phyloP scores from a whole-genome alignment of 331 rosid species.

The Rosa hybrid region DNA sequence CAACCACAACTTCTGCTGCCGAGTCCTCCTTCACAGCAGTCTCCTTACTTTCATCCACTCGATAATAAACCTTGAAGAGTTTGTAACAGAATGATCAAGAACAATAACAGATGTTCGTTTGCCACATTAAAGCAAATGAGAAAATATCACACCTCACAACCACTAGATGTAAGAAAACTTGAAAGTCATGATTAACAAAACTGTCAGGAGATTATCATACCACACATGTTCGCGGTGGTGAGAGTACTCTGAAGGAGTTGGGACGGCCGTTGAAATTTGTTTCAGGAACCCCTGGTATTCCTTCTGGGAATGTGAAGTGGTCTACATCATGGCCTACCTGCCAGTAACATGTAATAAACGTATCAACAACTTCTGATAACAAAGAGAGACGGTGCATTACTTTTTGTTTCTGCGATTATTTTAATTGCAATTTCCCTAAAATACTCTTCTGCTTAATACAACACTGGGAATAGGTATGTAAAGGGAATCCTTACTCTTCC shows the following conservation, averaged over 20 bases:
- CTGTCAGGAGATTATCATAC: conserved; percentile 40
- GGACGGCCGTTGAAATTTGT: conserved; percentile 94
- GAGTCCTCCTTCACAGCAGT: conserved; percentile 31
- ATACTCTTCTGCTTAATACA: background rate
- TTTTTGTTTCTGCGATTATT: background rate
- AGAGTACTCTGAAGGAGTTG: conserved; percentile 85
- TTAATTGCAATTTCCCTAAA: background rate
- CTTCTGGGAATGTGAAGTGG: conserved; percentile 92
- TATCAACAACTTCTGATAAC: background rate
- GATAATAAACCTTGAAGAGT: conserved; percentile 54
- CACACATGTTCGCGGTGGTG: conserved; percentile 77
- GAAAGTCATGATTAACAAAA: background rate
- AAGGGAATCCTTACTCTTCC: conserved; percentile 80
- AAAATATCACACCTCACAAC: background rate
- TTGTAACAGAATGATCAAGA: background rate
- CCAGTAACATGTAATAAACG: conserved; percentile 18
- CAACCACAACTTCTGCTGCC: conserved; percentile 12
- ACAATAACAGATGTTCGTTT: background rate
- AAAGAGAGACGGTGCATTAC: conserved; percentile 2
- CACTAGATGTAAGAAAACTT: background rate
- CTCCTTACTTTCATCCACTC: conserved; percentile 58
- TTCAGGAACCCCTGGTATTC: conserved; percentile 89
- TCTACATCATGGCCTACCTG: conserved; percentile 79
- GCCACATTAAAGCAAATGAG: background rate
- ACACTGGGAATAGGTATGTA: background rate